Evolutionary conservation across 345 rosid genomes (phyloP).

Genomic region (Syzygium oleosum): DNA sequence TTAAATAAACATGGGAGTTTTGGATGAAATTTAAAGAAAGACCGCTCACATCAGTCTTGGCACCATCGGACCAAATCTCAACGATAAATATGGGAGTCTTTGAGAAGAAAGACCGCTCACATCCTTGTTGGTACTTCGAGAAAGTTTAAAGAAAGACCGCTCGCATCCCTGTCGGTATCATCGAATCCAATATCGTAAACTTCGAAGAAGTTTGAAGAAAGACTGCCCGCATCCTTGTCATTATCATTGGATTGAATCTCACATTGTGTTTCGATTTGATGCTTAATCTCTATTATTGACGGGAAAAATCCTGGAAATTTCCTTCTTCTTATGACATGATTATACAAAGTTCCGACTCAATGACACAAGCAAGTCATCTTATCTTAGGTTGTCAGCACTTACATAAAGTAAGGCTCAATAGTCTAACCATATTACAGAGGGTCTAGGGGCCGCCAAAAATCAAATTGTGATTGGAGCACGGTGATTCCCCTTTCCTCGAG

Average conservation of each 20-base stretch:
- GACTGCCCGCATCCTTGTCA: rapidly evolving
- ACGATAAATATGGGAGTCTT: no score
- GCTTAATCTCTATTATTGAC: not conserved
- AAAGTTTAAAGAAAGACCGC: no score
- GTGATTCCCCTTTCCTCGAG: no score
- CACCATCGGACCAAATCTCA: no score
- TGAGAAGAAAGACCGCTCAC: no score
- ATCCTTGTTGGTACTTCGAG: no score
- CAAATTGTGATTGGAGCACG: no score
- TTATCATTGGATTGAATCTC: not conserved
- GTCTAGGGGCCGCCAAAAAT: not conserved
- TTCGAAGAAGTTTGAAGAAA: not conserved
- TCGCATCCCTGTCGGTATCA: not conserved
- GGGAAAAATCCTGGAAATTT: not conserved
- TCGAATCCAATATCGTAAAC: not conserved
- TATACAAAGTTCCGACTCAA: not conserved
- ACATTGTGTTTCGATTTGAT: not conserved
- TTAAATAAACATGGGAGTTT: not conserved
- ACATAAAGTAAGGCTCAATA: not conserved
- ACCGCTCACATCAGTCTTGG: not conserved
- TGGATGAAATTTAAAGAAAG: not conserved
- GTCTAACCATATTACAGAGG: not conserved
- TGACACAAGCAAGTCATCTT: not conserved
- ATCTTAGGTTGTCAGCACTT: not conserved
- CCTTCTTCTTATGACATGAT: not conserved